phyloP scores from a whole-genome alignment of 805 yeast species.

The Ogataea paraovalis region DNA sequence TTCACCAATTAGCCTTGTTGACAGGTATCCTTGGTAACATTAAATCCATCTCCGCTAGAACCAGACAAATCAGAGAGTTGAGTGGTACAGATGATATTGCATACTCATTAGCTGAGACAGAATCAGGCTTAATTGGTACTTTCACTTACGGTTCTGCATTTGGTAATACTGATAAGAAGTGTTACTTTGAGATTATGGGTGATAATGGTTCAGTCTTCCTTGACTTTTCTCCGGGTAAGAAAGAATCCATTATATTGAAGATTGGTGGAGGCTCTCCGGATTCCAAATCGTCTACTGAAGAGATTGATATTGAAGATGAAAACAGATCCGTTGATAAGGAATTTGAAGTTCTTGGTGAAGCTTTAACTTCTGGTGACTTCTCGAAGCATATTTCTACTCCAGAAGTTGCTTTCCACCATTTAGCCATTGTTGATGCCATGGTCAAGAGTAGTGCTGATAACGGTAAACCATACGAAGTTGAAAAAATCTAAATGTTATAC shows the following conservation, averaged over 20 bases:
- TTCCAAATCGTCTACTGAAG: slow-evolving; percentile 35
- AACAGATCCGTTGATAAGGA: slow-evolving; percentile 40
- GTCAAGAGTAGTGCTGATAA: slow-evolving; percentile 59
- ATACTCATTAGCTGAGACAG: slow-evolving; percentile 62
- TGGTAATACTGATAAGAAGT: slow-evolving; percentile 73
- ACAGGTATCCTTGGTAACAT: slow-evolving; percentile 79
- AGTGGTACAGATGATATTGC: slow-evolving; percentile 83
- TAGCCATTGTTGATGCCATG: slow-evolving; percentile 86
- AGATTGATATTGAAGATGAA: slow-evolving; percentile 41
- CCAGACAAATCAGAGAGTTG: slow-evolving; percentile 69
- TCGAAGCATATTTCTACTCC: slow-evolving; percentile 44
- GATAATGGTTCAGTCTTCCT: slow-evolving; percentile 68
- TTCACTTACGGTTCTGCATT: slow-evolving; percentile 85
- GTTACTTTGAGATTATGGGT: slow-evolving; percentile 71
- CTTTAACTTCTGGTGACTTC: slow-evolving; percentile 22
- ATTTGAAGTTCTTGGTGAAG: slow-evolving; percentile 44
- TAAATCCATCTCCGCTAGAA: slow-evolving; percentile 65
- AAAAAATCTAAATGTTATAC: slow-evolving; percentile 13
- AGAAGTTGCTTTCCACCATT: slow-evolving; percentile 82
- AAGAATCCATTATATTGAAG: slow-evolving; percentile 35
- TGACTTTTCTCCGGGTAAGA: slow-evolving; percentile 55
- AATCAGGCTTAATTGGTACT: slow-evolving; percentile 67
- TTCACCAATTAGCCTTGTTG: slow-evolving; percentile 85
- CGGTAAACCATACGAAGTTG: slow-evolving; percentile 34
- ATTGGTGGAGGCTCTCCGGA: slow-evolving; percentile 57